Evolutionary conservation across 352 stramenopile genomes (phyloP), one percentile per base, ranked within the genome.

Genomic region (Phytopythium kandeliae): DNA sequence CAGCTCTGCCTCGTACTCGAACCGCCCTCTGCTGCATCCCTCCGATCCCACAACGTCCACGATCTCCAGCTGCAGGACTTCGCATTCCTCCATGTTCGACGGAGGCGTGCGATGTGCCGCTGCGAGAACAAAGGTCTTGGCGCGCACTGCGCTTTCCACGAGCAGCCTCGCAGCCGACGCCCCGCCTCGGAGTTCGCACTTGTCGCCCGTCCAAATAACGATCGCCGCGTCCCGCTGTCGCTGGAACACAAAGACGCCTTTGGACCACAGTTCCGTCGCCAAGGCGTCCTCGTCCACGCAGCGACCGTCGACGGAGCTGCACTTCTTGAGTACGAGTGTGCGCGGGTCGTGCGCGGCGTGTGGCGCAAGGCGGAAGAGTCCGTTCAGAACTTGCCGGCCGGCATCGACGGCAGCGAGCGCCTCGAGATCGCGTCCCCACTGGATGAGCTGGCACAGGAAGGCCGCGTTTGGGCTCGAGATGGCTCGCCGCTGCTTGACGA

Each of bases 371-470:
- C 77, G 77, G 48, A 74, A 70, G 16, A 88, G 50, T 17, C 55
- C 55, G 26, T 42, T 47, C 17, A 72, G 13, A 5, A 51, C 19
- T 8, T 21, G 35, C 21, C 21, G 51, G 7, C 28, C 9, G 17
- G 19, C 28, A 9, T 4, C 9, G 7, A 24, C 2, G 16, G 25
- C 17, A 28, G 54, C 42, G 19, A 63, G 38, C 11, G 26, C 41
- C 11, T 63, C 57, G 24, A 80, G 53, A 12, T 76, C 67, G 41
- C 67, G 70, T 34, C 84, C 72, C 71, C 74, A 88, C 44, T 85
- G 74, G 19, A 88, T 64, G 22, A 88, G 63, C 44, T 88, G 77
- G 45, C 74, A 85, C 26, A 85, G 64, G 43, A 88, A 88, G 3
- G 71, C 77, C 9, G 74, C 58, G 48, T 88, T 88, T 11, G 77